A percentile compares a stretch with the other conserved stretches of the same genome.
Evolutionary conservation across 768 basidiomycete genomes (phyloP).

Genomic region (Fomitopsis serialis): DNA sequence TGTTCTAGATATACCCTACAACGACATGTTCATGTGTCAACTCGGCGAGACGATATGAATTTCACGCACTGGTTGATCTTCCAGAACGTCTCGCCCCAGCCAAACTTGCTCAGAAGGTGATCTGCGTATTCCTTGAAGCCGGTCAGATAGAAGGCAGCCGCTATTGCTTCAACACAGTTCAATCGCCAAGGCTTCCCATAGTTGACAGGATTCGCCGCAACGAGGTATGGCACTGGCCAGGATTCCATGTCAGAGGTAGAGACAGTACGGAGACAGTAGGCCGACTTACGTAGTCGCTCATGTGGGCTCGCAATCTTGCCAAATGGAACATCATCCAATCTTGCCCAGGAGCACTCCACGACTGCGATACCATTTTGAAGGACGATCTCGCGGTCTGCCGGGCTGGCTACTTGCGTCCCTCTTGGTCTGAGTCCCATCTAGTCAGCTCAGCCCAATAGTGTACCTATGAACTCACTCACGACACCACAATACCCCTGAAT

Average conservation of each 20-base stretch:
- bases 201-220: conserved; percentile 96
- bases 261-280: conserved; percentile 46
- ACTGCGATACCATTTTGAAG: conserved; percentile 78
- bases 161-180: conserved; percentile 92
- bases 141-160: conserved; percentile 92
- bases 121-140: conserved; percentile 83
- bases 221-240: conserved; percentile 79
- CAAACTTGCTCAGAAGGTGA: conserved; percentile 71
- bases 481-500: conserved; percentile 90
- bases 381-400: conserved; percentile 80
- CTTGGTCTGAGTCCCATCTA: conserved; percentile 66
- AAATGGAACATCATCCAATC: conserved; percentile 92
- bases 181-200: conserved; percentile 97
- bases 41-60: not conserved
- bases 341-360: conserved; percentile 99
- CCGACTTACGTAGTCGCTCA: conserved; percentile 73
- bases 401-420: conserved; percentile 71
- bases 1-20: conserved; percentile 43
- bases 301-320: conserved; percentile 89
- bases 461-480: conserved; percentile 50
- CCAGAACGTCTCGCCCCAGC: conserved; percentile 89
- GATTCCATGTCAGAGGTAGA: not conserved
- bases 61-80: conserved; percentile 68
- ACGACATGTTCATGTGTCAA: not conserved
- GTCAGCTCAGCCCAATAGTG: not conserved